phyloP scores from a whole-genome alignment of 306 rosid species.

The Quillaja saponaria region DNA sequence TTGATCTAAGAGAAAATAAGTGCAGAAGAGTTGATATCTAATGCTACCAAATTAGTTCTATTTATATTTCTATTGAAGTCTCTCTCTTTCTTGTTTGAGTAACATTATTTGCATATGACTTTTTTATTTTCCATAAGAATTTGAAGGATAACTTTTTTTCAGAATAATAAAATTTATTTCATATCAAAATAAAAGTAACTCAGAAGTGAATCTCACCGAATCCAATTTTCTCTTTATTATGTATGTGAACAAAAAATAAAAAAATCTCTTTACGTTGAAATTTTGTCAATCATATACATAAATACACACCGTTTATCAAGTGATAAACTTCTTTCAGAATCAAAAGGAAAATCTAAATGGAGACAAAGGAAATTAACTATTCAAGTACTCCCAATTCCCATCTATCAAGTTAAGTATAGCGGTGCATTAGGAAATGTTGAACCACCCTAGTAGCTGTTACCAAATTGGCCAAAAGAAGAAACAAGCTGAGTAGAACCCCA shows the following conservation, averaged over 20 bases:
- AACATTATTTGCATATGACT: no score
- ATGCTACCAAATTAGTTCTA: slow-evolving; percentile 39
- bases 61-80: slow-evolving; percentile 10
- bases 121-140: no score
- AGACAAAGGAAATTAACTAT: slow-evolving; percentile 15
- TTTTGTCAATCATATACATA: no score
- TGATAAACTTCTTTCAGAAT: no score
- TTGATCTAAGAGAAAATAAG: slow-evolving; percentile 48
- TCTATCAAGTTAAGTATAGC: slow-evolving; percentile 30
- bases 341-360: no score
- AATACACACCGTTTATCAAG: no score
- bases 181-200: no score
- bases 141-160: no score
- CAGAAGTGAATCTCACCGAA: no score
- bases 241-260: slow-evolving; percentile 28
- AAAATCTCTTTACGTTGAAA: no score
- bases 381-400: slow-evolving; percentile 30
- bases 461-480: slow-evolving; percentile 31
- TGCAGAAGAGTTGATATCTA: slow-evolving; percentile 86
- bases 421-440: slow-evolving; percentile 31
- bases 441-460: slow-evolving; percentile 50
- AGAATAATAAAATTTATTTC: no score
- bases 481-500: slow-evolving; percentile 2
- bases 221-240: slow-evolving; percentile 2
- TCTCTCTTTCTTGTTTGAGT: not conserved